phyloP scores from a whole-genome alignment of 129 eudicot species.

The Tanacetum coccineum region DNA sequence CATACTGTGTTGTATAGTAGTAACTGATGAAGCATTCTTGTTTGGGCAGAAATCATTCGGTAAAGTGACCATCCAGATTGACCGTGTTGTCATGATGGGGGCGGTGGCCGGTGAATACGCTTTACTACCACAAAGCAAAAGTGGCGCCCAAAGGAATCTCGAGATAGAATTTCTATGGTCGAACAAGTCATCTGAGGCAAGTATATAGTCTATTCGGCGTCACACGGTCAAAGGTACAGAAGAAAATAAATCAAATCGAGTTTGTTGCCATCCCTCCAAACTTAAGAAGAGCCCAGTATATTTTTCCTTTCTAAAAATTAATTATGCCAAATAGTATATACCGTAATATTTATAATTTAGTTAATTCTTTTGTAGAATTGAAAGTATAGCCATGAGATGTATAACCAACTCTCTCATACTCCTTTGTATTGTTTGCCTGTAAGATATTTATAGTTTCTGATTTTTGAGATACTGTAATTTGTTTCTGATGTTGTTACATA shows the following conservation, averaged over 20 bases:
- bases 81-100: conserved; percentile 95
- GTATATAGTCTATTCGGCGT: conserved; percentile 16
- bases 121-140: conserved; percentile 93
- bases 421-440: conserved; percentile 27
- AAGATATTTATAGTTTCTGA: conserved; percentile 22
- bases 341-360: conserved; percentile 15
- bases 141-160: conserved; percentile 82
- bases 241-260: conserved; percentile 19
- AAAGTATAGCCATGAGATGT: conserved; percentile 26
- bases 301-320: conserved; percentile 1
- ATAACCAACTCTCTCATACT: conserved; percentile 4
- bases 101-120: conserved; percentile 95
- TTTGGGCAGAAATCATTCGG: conserved; percentile 85
- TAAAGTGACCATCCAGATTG: conserved; percentile 96
- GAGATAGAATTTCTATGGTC: conserved; percentile 98
- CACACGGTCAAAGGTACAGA: conserved; percentile 17
- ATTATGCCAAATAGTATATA: conserved; percentile 33
- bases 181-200: conserved; percentile 31
- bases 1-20: background rate
- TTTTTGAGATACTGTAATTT: conserved; percentile 4
- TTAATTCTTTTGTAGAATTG: conserved; percentile 31
- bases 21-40: background rate
- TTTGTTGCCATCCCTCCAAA: conserved; percentile 7
- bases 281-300: conserved; percentile 16
- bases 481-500: conserved; percentile 3